Conservation (phyloP, 345 rosid species). For the Brassica juncea region DNA sequence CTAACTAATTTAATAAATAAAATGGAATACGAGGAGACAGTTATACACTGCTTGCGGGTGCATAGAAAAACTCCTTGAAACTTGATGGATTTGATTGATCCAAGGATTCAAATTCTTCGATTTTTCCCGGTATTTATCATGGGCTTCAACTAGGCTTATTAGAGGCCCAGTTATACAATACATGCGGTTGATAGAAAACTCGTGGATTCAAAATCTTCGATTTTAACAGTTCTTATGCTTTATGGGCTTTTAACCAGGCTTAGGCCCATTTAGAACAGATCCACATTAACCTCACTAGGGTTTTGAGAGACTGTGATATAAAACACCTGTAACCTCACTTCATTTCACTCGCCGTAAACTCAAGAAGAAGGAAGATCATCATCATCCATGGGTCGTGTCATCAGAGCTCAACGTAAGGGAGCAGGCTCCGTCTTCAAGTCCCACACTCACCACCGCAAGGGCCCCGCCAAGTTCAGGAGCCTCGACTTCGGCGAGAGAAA, state of each 20-base stretch:
- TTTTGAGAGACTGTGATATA: conserved; percentile 17
- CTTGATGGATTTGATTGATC: conserved; percentile 18
- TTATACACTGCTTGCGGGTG: background rate
- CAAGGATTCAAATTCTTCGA: conserved; percentile 9
- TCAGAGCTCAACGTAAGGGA: conserved; percentile 76
- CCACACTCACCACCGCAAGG: conserved; percentile 79
- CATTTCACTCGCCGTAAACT: conserved; percentile 25
- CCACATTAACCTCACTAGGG: conserved; percentile 18
- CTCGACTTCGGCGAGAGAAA: conserved; percentile 77
- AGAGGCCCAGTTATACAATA: background rate
- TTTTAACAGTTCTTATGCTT: no score
- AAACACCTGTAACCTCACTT: background rate
- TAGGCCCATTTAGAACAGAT: background rate
- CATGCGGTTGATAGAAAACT: background rate
- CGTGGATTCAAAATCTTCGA: background rate
- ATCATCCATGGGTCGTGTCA: conserved; percentile 60
- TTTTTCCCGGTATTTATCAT: background rate
- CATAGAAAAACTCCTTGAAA: background rate
- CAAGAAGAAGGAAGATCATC: background rate
- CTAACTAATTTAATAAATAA: background rate
- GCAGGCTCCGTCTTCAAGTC: conserved; percentile 78
- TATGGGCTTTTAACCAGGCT: conserved; percentile 3
- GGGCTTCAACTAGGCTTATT: background rate
- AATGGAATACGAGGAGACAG: conserved; percentile 37
- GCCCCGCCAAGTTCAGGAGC: conserved; percentile 66